A percentile compares a stretch with the other conserved stretches of the same genome.
These are phyloP conservation scores for Adansonia madagascariensis DNA, from an alignment of 441 rosid genomes.

Conservation along the genomic window DNA sequence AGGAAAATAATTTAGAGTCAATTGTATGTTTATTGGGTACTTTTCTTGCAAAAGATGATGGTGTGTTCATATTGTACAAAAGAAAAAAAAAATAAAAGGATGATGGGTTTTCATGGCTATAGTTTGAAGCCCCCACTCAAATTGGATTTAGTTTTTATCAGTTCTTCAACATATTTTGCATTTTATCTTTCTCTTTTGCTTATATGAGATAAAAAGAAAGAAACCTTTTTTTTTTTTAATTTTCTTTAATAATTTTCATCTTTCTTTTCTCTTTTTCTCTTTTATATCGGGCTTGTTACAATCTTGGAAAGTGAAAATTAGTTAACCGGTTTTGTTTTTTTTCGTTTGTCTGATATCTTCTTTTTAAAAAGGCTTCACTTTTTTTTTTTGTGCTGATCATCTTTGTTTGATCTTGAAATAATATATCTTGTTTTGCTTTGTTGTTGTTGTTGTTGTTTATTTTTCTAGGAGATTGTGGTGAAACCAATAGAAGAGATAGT, in stretches of 20 bases:
- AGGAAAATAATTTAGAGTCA: no score
- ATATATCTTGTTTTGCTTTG: background rate
- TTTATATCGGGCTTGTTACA: constrained; percentile 38
- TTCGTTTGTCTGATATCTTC: constrained; percentile 27
- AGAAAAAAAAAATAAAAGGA: background rate
- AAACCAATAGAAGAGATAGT: constrained; percentile 80
- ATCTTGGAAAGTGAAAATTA: constrained; percentile 43
- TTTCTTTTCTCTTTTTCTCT: constrained; percentile 28
- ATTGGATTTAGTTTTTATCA: constrained; percentile 43
- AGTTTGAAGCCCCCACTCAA: constrained; percentile 47
- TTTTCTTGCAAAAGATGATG: constrained; percentile 34
- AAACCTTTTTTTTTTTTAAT: constrained; percentile 19
- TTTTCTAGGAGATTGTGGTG: constrained; percentile 76
- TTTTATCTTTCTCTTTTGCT: constrained; percentile 44
- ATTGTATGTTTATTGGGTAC: constrained; percentile 19
- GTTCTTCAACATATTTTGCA: constrained; percentile 30
- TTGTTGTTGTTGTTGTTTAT: background rate
- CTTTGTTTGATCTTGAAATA: constrained; percentile 35
- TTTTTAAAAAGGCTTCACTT: background rate
- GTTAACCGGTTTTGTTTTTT: constrained; percentile 41
- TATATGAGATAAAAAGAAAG: constrained; percentile 27
- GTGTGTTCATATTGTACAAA: constrained; percentile 30
- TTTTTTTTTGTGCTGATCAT: constrained; percentile 2
- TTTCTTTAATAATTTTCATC: constrained; percentile 23
- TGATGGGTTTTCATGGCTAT: constrained; percentile 20